phyloP scores from a whole-genome alignment of 345 rosid species.

The Eucalyptus paniculata region DNA sequence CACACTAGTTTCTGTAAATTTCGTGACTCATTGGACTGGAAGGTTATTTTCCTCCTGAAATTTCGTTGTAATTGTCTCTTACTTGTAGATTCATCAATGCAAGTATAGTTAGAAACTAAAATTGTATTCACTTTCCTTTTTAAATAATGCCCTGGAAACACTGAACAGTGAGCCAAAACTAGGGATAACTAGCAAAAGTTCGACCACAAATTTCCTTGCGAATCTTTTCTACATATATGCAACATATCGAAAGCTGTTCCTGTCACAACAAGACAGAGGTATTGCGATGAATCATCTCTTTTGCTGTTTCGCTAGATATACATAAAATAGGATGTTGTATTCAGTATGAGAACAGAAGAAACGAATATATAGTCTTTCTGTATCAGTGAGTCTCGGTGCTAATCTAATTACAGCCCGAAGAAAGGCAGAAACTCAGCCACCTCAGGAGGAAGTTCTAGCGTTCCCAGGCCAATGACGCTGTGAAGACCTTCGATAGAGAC shows the following conservation, averaged over 20 bases:
- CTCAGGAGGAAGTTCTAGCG: neutral
- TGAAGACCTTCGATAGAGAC: slow-evolving; percentile 37
- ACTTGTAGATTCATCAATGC: neutral
- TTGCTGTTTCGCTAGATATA: neutral
- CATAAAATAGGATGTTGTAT: neutral
- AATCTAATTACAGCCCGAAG: neutral
- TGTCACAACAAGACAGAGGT: neutral
- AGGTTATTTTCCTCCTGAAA: neutral
- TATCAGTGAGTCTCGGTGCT: neutral
- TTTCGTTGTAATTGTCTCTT: neutral
- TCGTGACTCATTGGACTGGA: neutral
- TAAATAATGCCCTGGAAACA: neutral
- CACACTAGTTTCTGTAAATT: neutral
- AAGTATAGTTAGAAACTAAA: neutral
- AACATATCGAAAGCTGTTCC: neutral
- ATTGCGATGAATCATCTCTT: neutral
- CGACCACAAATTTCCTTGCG: neutral
- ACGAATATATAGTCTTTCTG: neutral
- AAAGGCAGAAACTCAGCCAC: neutral
- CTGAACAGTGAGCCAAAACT: neutral
- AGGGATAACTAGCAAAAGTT: neutral
- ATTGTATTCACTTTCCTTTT: neutral
- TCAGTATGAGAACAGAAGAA: neutral
- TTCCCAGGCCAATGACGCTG: slow-evolving; percentile 20
- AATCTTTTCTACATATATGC: neutral